A percentile compares a stretch with the other conserved stretches of the same genome.
Conservation (phyloP, 441 rosid species). For the Eruca vesicaria region DNA sequence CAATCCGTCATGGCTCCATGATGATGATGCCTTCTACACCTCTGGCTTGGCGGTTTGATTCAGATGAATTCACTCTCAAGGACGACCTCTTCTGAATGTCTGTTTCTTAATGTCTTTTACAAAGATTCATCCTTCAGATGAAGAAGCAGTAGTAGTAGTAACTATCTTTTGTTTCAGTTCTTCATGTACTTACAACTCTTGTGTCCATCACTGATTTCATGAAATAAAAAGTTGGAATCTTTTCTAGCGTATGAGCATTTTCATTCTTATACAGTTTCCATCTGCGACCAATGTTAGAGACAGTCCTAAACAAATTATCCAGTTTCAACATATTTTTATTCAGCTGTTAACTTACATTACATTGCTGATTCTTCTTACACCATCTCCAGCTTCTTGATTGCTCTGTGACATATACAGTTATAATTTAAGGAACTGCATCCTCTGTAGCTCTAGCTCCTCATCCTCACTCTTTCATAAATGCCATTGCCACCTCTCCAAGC, state of each 20-base stretch:
- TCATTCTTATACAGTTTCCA: neutral
- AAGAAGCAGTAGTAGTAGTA: neutral
- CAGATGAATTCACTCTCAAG: constrained; percentile 30
- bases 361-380: neutral
- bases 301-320: neutral
- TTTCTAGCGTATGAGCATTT: neutral
- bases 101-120: neutral
- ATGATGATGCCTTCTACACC: constrained; percentile 32
- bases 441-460: constrained; percentile 57
- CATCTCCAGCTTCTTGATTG: constrained; percentile 28
- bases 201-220: constrained; percentile 17
- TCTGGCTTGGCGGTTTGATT: constrained; percentile 30
- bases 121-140: constrained; percentile 34
- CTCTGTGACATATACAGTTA: constrained; percentile 50
- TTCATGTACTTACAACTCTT: neutral
- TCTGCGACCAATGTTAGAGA: neutral
- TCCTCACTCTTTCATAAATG: constrained; percentile 49
- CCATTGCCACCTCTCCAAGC: constrained; percentile 40
- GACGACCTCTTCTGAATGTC: constrained; percentile 21
- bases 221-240: neutral
- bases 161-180: neutral
- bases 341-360: neutral
- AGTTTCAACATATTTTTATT: neutral
- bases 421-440: constrained; percentile 45
- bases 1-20: constrained; percentile 23